Conservation (phyloP, 2,329 filamentous ascomycete genomes). For the Camillea tinctor region DNA sequence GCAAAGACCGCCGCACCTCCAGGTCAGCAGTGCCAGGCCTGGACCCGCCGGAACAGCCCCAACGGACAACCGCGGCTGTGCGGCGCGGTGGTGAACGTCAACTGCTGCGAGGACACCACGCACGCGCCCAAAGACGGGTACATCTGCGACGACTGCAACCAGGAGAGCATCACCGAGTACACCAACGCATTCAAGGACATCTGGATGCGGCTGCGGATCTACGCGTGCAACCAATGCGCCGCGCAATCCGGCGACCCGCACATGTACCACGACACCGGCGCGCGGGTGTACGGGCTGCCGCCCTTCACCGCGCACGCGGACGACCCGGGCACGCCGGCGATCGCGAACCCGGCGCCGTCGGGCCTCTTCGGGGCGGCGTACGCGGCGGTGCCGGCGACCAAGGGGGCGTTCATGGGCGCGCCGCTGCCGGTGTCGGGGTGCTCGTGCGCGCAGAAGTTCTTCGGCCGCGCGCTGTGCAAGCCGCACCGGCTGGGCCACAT, state of each 20-base stretch:
- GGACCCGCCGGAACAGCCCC: neutral
- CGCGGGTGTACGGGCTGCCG: constrained; percentile 30
- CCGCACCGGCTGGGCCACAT: constrained; percentile 35
- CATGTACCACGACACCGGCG: constrained; percentile 11
- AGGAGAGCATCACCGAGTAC: constrained; percentile 17
- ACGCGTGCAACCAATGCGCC: constrained; percentile 36
- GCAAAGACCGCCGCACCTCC: neutral
- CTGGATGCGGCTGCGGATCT: constrained; percentile 30
- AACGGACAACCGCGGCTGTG: too few species aligned
- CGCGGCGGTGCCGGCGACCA: neutral
- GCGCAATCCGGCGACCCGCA: neutral
- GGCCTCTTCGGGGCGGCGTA: neutral
- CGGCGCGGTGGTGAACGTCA: neutral
- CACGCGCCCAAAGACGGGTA: neutral
- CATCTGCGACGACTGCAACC: constrained; percentile 30
- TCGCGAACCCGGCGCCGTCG: neutral
- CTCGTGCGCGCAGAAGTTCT: constrained; percentile 36
- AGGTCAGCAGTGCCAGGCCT: neutral
- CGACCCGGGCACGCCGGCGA: neutral
- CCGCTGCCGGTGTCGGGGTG: constrained; percentile 36
- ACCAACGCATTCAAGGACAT: constrained; percentile 11
- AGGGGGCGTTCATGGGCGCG: constrained; percentile 5
- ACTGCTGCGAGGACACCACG: constrained; percentile 20
- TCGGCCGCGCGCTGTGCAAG: constrained; percentile 34
- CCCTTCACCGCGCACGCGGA: neutral